Percentiles rank a stretch among this genome's conserved stretches.
These are phyloP conservation scores for Erysiphe pisi DNA, from an alignment of 2,329 filamentous ascomycete species.

Conservation along the genomic window DNA sequence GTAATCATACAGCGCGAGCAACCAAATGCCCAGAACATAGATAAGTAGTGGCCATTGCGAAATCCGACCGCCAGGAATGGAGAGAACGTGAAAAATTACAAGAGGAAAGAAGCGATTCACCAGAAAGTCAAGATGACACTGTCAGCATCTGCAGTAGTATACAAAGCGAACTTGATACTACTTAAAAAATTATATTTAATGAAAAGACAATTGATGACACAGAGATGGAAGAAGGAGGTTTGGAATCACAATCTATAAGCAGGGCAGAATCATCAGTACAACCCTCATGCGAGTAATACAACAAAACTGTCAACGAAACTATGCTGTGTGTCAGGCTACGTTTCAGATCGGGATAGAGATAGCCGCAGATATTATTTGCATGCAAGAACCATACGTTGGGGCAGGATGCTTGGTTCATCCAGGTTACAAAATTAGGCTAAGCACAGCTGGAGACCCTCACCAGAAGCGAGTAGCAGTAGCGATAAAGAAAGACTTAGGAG, in stretches of 20 bases:
- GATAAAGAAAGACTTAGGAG: not conserved
- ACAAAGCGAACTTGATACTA: not conserved
- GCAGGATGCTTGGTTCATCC: not conserved
- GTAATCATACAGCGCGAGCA: not conserved
- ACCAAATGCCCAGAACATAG: not conserved
- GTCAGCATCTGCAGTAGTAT: not conserved
- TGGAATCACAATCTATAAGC: too few species aligned
- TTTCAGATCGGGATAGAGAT: conserved; percentile 12
- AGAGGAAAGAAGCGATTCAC: too few species aligned
- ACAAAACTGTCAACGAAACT: not conserved
- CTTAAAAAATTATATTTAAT: not conserved
- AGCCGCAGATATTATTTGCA: not conserved
- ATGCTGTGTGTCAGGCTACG: not conserved
- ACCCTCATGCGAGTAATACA: not conserved
- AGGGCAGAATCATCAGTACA: too few species aligned
- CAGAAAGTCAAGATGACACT: not conserved
- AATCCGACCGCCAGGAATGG: not conserved
- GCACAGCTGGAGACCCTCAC: not conserved
- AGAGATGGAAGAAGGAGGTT: not conserved
- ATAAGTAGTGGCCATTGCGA: not conserved
- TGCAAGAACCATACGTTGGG: not conserved
- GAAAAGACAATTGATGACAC: not conserved
- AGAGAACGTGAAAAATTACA: not conserved
- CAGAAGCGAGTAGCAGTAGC: not conserved
- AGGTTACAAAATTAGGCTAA: not conserved